These are phyloP conservation scores for Podaxis sp. DNA, from an alignment of 768 basidiomycete genomes.

Conservation along the genomic window DNA sequence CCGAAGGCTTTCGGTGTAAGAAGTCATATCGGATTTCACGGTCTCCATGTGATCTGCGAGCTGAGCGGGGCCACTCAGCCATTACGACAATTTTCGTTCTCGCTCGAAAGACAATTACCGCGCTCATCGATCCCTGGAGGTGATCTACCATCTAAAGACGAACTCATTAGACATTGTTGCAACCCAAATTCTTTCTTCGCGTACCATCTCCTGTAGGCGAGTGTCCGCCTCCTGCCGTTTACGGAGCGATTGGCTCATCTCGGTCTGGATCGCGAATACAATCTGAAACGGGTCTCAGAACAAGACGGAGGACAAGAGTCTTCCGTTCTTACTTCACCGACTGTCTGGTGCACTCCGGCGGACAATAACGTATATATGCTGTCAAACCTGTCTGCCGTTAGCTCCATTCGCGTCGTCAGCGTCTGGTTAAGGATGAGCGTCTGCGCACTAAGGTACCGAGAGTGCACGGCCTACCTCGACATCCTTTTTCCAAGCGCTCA, in stretches of 20 bases:
- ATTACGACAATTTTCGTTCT: background rate
- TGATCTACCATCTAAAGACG: background rate
- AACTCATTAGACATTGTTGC: background rate
- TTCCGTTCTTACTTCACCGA: background rate
- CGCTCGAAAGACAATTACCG: background rate
- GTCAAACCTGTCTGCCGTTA: conserved; percentile 4
- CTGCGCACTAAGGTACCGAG: background rate
- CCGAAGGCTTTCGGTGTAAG: background rate
- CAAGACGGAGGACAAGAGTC: background rate
- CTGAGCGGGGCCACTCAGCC: conserved; percentile 2
- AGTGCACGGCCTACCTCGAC: background rate
- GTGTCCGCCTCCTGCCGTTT: background rate
- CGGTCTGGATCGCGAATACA: background rate
- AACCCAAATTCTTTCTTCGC: background rate
- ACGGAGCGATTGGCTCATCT: background rate
- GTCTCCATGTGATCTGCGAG: conserved; percentile 8
- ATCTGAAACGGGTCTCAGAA: background rate
- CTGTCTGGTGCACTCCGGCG: background rate
- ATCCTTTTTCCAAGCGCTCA: background rate
- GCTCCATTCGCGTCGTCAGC: background rate
- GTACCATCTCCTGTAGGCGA: conserved; percentile 4
- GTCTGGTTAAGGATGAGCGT: background rate
- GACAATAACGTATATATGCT: background rate
- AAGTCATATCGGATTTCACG: conserved; percentile 1
- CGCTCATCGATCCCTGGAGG: background rate